Conservation (phyloP, 805 yeast genomes). For the Cyberlindnera lachancei region DNA sequence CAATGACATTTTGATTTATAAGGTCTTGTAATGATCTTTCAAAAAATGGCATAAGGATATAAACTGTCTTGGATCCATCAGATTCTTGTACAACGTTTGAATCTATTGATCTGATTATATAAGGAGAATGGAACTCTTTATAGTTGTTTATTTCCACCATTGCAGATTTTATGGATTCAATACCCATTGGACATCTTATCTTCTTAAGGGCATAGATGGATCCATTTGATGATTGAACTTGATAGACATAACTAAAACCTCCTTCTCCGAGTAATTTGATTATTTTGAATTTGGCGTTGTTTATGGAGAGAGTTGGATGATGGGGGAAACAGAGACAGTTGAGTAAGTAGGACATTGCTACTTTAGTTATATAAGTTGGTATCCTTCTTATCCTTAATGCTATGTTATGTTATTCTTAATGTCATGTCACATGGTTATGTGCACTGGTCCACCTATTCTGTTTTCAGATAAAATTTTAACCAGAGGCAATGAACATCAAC, state of each 20-base stretch:
- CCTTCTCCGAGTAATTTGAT: constrained; percentile 81
- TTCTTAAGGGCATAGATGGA: constrained; percentile 71
- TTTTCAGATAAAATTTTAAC: too few relatives aligned
- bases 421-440: not conserved
- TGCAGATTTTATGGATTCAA: constrained; percentile 65
- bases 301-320: constrained; percentile 55
- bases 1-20: constrained; percentile 57
- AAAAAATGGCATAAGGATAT: constrained; percentile 74
- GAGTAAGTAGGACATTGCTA: constrained; percentile 10
- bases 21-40: constrained; percentile 68
- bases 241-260: constrained; percentile 79
- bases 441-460: too few relatives aligned
- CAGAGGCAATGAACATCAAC: too few relatives aligned
- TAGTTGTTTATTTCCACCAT: constrained; percentile 73
- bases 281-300: constrained; percentile 55
- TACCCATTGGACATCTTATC: constrained; percentile 82
- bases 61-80: constrained; percentile 76
- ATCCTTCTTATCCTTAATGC: not conserved
- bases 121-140: constrained; percentile 60
- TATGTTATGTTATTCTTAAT: not conserved
- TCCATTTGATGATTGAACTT: constrained; percentile 47
- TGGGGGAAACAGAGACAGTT: constrained; percentile 22
- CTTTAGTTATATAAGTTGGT: too few relatives aligned
- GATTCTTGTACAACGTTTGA: constrained; percentile 63
- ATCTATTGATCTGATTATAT: constrained; percentile 62